These are phyloP conservation scores for Penicillium frequentans DNA, from an alignment of 2,329 filamentous ascomycete species.

Conservation along the genomic window DNA sequence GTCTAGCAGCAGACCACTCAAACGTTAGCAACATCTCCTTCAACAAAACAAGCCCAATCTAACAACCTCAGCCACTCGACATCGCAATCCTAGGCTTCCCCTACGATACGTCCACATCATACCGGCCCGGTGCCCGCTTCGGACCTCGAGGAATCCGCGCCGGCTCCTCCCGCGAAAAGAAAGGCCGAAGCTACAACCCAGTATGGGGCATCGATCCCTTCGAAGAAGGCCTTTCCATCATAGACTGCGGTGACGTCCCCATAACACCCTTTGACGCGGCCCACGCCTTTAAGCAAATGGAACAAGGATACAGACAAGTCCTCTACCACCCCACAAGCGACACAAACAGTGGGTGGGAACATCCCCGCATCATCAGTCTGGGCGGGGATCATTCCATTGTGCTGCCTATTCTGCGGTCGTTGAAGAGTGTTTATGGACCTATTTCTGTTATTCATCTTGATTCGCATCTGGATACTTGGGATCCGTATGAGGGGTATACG, in stretches of 20 bases:
- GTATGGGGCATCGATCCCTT: conserved; percentile 29
- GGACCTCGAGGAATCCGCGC: conserved; percentile 34
- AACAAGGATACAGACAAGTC: conserved; percentile 20
- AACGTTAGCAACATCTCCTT: not conserved
- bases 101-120: conserved; percentile 34
- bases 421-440: conserved; percentile 23
- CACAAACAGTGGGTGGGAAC: conserved; percentile 9
- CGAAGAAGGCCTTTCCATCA: conserved; percentile 18
- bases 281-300: conserved; percentile 29
- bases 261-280: conserved; percentile 27
- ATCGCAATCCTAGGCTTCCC: conserved; percentile 35
- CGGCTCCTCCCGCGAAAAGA: conserved; percentile 29
- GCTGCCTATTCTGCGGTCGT: conserved; percentile 25
- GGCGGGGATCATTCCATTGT: conserved; percentile 28
- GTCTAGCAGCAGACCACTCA: conserved; percentile 22
- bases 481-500: conserved; percentile 25
- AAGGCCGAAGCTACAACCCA: conserved; percentile 29
- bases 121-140: conserved; percentile 33
- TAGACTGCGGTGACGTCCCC: conserved; percentile 32
- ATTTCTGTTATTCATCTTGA: conserved; percentile 30
- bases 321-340: conserved; percentile 14
- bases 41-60: not conserved
- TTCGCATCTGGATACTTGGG: conserved; percentile 30
- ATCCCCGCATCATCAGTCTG: conserved; percentile 20
- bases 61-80: conserved; percentile 20